Evolutionary conservation across 2,329 filamentous ascomycete species (phyloP), one percentile per base, ranked within the genome.

Genomic region (Colletotrichum tabaci): DNA sequence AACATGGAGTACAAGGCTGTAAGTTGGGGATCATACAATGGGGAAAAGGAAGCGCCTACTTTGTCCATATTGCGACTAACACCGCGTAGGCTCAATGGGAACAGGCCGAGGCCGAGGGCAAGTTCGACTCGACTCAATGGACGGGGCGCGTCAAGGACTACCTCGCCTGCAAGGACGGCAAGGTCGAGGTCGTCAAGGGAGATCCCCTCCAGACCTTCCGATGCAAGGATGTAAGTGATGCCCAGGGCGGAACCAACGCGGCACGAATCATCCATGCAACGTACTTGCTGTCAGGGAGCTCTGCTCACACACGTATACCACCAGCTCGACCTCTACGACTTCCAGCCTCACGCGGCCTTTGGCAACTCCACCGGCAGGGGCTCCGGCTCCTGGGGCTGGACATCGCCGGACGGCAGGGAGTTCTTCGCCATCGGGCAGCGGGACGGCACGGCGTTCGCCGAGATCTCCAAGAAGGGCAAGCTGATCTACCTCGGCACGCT

Each of bases 261-360:
- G 4, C 7, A 30, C 3, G 23, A 10, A 15, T 26, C 16, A 4
- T 10, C 6, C 30, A 1, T 9, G 30, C 30, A 8, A 30, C 10
- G 9, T 16, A 12, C 4, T 12, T 26, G 46, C 30, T 3, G 7
- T 8, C 16, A 8, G 8, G 0, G 38, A 4, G 0, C 13, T 49
- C 15, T 2, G 71, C 61, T 74, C 57, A 70, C 49, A 8, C 12
- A 30, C 30, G 9, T 8, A 7, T 7, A 8, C 5, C 53, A 8
- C n/a, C 52, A 75, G 81, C 81, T 87, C n/a, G 86, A 88, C 73
- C 80, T 87, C n/a, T 85, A 87, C 74, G 84, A 87, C 75, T 88
- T 89, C 77, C 79, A 85, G 58, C 83, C 82, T 40, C 87, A 89
- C 74, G 82, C 83, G 4, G 82, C 84, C 47, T 81, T 89, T 3